Evolutionary conservation across 441 rosid genomes (phyloP).

Genomic region (Gossypium davidsonii): DNA sequence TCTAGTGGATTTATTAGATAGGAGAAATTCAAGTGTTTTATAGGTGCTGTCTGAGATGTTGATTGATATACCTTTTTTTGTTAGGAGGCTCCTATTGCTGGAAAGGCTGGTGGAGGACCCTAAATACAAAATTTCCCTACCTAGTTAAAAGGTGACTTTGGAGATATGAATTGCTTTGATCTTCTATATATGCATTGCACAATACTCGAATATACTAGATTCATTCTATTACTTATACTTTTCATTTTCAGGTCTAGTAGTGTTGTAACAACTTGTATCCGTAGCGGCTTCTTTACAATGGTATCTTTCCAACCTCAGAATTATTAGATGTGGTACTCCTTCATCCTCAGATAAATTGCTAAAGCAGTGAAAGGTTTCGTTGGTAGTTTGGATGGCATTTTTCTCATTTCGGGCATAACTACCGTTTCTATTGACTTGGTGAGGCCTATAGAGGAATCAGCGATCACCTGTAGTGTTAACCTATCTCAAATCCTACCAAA

Average conservation of each 20-base stretch:
- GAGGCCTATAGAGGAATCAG: constrained; percentile 41
- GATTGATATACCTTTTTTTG: constrained; percentile 9
- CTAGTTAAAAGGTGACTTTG: constrained; percentile 33
- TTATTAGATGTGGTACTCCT: constrained; percentile 24
- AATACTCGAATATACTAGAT: background rate
- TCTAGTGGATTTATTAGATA: background rate
- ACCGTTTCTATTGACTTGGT: constrained; percentile 27
- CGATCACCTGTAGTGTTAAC: constrained; percentile 43
- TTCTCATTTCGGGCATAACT: constrained; percentile 2
- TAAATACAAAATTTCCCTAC: constrained; percentile 22
- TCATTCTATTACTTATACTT: background rate
- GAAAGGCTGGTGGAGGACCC: constrained; percentile 54
- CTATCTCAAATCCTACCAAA: constrained; percentile 31
- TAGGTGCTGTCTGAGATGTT: constrained; percentile 12
- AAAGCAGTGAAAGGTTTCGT: constrained; percentile 14
- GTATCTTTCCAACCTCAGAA: constrained; percentile 27
- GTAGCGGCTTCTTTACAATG: constrained; percentile 32
- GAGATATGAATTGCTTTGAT: background rate
- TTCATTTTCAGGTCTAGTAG: constrained; percentile 54
- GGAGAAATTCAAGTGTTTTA: background rate
- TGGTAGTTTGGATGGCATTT: background rate
- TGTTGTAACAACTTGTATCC: constrained; percentile 32
- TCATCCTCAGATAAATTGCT: constrained; percentile 1
- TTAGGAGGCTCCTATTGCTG: constrained; percentile 64
- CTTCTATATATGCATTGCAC: constrained; percentile 5